Evolutionary conservation across 148 eudicot genomes (phyloP).

Genomic region (Mesembryanthemum crystallinum): DNA sequence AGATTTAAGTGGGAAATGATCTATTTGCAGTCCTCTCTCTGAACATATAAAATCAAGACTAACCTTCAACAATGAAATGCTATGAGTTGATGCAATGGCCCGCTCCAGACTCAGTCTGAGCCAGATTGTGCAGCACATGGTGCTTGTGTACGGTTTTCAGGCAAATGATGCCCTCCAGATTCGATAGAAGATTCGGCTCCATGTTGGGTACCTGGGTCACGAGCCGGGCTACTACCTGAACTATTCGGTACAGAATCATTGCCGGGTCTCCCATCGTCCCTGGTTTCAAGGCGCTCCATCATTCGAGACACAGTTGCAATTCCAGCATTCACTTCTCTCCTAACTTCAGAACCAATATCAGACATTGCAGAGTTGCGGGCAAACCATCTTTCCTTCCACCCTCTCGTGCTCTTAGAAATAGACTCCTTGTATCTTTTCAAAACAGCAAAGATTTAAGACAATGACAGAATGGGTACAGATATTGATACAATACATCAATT

Average conservation of each 20-base stretch:
- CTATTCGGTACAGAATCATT: conserved; percentile 38
- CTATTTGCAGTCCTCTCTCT: background rate
- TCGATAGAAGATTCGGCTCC: conserved; percentile 15
- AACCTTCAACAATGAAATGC: conserved; percentile 41
- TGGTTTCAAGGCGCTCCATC: conserved; percentile 72
- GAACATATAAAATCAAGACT: conserved; percentile 12
- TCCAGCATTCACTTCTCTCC: conserved; percentile 55
- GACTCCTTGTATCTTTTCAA: conserved; percentile 69
- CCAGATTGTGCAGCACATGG: conserved; percentile 51
- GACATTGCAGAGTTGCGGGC: conserved; percentile 60
- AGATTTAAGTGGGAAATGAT: background rate
- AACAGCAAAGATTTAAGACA: conserved; percentile 6
- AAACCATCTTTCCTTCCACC: conserved; percentile 94
- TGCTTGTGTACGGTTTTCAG: conserved; percentile 36
- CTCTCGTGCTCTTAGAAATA: conserved; percentile 75
- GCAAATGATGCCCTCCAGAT: conserved; percentile 27
- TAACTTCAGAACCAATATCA: conserved; percentile 59
- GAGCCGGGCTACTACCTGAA: conserved; percentile 39
- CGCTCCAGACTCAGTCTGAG: conserved; percentile 32
- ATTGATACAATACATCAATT: background rate
- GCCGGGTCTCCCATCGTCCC: conserved; percentile 37
- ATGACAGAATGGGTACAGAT: background rate
- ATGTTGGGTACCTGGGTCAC: conserved; percentile 30
- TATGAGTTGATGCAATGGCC: conserved; percentile 33
- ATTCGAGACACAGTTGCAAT: conserved; percentile 62